phyloP scores from a whole-genome alignment of 148 eudicot species.

The Persicaria tinctoria region DNA sequence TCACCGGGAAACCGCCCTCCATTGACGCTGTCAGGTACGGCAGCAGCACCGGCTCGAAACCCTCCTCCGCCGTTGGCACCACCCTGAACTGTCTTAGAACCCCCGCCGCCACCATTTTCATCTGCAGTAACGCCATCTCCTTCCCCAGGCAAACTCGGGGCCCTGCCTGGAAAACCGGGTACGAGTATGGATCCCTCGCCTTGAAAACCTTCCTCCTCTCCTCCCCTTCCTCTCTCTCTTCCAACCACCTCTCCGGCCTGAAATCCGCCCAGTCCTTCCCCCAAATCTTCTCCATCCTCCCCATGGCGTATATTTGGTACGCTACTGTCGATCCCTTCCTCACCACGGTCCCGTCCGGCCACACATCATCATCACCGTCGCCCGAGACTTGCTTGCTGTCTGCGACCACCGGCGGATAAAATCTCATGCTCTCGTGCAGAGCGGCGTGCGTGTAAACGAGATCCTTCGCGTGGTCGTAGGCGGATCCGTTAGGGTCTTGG shows the following conservation, averaged over 20 bases:
- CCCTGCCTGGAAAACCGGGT: constrained; percentile 25
- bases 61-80: constrained; percentile 13
- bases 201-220: too few relatives aligned
- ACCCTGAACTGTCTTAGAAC: constrained; percentile 17
- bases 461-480: constrained; percentile 21
- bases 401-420: background rate
- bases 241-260: too few relatives aligned
- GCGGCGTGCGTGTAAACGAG: constrained; percentile 11
- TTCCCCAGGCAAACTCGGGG: constrained; percentile 24
- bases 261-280: too few relatives aligned
- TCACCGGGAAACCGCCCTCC: constrained; percentile 22
- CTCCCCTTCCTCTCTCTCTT: too few relatives aligned
- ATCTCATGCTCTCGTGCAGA: constrained; percentile 6
- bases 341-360: too few relatives aligned
- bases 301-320: too few relatives aligned
- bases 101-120: constrained; percentile 20
- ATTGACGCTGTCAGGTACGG: constrained; percentile 15
- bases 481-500: constrained; percentile 16
- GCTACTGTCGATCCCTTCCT: too few relatives aligned
- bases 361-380: background rate
- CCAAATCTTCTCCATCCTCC: too few relatives aligned
- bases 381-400: background rate
- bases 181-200: too few relatives aligned
- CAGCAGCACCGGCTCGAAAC: constrained; percentile 16
- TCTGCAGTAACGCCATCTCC: constrained; percentile 27